These are phyloP conservation scores for Serpula lacrymans DNA, from an alignment of 768 basidiomycete species.

Conservation along the genomic window DNA sequence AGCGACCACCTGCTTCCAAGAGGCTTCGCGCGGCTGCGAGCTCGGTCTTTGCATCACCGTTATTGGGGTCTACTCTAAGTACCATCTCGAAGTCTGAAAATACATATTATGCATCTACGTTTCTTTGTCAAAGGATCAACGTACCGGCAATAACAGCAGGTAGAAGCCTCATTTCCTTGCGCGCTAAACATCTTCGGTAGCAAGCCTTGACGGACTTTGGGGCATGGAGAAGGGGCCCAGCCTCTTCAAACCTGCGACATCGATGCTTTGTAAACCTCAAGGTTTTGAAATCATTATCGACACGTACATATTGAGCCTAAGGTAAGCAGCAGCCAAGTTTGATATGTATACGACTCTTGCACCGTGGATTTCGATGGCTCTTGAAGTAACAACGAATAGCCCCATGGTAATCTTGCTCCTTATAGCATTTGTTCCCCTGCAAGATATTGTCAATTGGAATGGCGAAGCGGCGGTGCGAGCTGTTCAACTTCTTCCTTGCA, in stretches of 20 bases:
- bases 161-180: constrained; percentile 22
- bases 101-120: background rate
- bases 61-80: constrained; percentile 23
- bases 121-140: background rate
- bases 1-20: background rate
- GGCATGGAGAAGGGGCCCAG: constrained; percentile 26
- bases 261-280: background rate
- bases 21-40: constrained; percentile 2
- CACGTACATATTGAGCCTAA: constrained; percentile 40
- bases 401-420: constrained; percentile 29
- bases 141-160: constrained; percentile 21
- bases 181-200: constrained; percentile 32
- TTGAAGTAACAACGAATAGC: constrained; percentile 39
- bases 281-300: constrained; percentile 1
- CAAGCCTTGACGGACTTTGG: constrained; percentile 32
- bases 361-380: constrained; percentile 37
- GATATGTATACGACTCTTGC: constrained; percentile 33
- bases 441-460: background rate
- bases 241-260: constrained; percentile 20
- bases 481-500: constrained; percentile 26
- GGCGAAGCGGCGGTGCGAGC: background rate
- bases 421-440: constrained; percentile 46
- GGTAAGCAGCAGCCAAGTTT: constrained; percentile 41
- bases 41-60: constrained; percentile 10
- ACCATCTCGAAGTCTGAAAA: constrained; percentile 26